These are phyloP conservation scores for Ascochyta viciae-villosae DNA, from an alignment of 2,329 filamentous ascomycete species.

Conservation along the genomic window DNA sequence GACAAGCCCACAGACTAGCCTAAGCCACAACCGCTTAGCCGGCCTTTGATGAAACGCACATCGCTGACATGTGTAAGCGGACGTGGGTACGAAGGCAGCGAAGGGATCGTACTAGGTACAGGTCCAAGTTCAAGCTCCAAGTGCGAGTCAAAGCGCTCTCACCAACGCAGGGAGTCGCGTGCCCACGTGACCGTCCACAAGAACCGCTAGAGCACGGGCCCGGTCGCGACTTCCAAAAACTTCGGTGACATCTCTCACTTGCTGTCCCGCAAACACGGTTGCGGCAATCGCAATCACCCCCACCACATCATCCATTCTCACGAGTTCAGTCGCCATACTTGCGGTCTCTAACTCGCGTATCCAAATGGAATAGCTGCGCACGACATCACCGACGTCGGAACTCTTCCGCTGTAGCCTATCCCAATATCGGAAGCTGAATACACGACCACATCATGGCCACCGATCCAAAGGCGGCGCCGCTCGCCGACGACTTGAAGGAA, in stretches of 20 bases:
- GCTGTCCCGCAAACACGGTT: slow-evolving; percentile 15
- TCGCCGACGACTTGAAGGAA: slow-evolving; percentile 43
- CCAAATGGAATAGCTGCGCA: slow-evolving; percentile 33
- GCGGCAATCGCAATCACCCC: slow-evolving; percentile 6
- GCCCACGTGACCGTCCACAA: slow-evolving; percentile 2
- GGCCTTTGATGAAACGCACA: neutral
- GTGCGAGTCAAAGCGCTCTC: neutral
- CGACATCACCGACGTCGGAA: slow-evolving; percentile 18
- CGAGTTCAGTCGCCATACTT: slow-evolving; percentile 7
- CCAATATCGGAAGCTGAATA: slow-evolving; percentile 20
- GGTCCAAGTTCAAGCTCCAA: too few species aligned
- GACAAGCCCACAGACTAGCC: slow-evolving; percentile 16
- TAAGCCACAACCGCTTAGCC: slow-evolving; percentile 30
- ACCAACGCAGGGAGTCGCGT: neutral
- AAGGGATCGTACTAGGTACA: too few species aligned
- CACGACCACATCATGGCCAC: slow-evolving; percentile 38
- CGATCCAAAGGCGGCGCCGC: slow-evolving; percentile 43
- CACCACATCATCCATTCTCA: slow-evolving; percentile 21
- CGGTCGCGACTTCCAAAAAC: slow-evolving; percentile 14
- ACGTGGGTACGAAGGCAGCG: neutral
- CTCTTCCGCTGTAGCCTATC: slow-evolving; percentile 34
- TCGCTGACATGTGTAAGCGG: neutral
- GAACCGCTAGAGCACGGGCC: slow-evolving; percentile 7
- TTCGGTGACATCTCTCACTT: slow-evolving; percentile 13
- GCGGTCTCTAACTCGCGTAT: slow-evolving; percentile 7